These are phyloP conservation scores for Recurvomyces mirabilis DNA, from an alignment of 495 filamentous ascomycete genomes.

Conservation along the genomic window DNA sequence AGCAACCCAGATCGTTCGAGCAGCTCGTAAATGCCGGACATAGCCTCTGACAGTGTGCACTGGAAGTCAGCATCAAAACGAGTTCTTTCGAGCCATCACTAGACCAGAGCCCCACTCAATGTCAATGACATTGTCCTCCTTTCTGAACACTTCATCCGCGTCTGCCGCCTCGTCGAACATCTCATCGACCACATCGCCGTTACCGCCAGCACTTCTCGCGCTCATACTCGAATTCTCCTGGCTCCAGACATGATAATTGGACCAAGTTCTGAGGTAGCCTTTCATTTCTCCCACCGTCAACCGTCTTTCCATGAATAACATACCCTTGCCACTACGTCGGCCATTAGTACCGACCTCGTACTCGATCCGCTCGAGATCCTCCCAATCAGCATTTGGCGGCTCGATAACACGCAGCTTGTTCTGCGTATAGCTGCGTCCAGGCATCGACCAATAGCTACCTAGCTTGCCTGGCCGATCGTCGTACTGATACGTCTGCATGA, in stretches of 20 bases:
- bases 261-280: slow-evolving; percentile 46
- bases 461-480: slow-evolving; percentile 26
- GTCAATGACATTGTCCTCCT: slow-evolving; percentile 37
- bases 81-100: slow-evolving; percentile 41
- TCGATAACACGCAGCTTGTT: slow-evolving; percentile 37
- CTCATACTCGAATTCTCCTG: slow-evolving; percentile 35
- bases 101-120: slow-evolving; percentile 47
- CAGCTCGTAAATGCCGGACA: no score
- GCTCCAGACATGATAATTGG: slow-evolving; percentile 44
- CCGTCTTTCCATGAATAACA: slow-evolving; percentile 39
- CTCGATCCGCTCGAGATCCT: slow-evolving; percentile 40
- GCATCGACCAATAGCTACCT: slow-evolving; percentile 49
- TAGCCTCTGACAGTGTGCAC: no score
- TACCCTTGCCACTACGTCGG: slow-evolving; percentile 33
- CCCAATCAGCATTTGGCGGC: slow-evolving; percentile 41
- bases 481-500: slow-evolving; percentile 20
- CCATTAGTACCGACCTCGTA: slow-evolving; percentile 41
- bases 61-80: no score
- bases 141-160: slow-evolving; percentile 39
- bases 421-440: slow-evolving; percentile 44
- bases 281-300: slow-evolving; percentile 45
- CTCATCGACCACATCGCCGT: slow-evolving; percentile 42
- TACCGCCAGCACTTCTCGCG: slow-evolving; percentile 37
- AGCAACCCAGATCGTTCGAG: no score
- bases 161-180: slow-evolving; percentile 44